phyloP scores from a whole-genome alignment of 495 filamentous ascomycete species.

The Penicillium maclennaniae region DNA sequence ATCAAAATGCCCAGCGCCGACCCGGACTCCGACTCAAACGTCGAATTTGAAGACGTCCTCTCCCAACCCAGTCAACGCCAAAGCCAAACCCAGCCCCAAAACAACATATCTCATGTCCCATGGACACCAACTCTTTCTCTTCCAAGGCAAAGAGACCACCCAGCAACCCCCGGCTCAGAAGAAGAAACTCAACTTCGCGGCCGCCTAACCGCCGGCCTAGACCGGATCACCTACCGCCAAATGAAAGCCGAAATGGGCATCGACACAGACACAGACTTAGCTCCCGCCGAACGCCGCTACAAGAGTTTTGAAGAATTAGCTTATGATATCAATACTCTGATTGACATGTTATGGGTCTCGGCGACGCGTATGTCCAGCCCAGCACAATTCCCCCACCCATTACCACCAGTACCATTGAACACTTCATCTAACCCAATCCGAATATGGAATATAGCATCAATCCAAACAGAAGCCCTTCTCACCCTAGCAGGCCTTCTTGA shows the following conservation, averaged over 20 bases:
- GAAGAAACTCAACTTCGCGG: slow-evolving; percentile 60
- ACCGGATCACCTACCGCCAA: slow-evolving; percentile 21
- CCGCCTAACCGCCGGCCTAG: slow-evolving; percentile 15
- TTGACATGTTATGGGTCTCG: slow-evolving; percentile 78
- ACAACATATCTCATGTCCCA: neutral
- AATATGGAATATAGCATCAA: slow-evolving; percentile 49
- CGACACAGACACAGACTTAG: slow-evolving; percentile 38
- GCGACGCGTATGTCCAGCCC: slow-evolving; percentile 64
- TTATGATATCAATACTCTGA: slow-evolving; percentile 62
- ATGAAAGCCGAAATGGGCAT: slow-evolving; percentile 64
- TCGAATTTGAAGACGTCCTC: slow-evolving; percentile 27
- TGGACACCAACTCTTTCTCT: slow-evolving; percentile 18
- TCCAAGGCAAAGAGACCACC: slow-evolving; percentile 42
- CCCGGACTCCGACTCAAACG: slow-evolving; percentile 14
- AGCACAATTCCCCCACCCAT: no score
- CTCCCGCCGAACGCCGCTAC: slow-evolving; percentile 54
- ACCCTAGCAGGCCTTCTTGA: slow-evolving; percentile 67
- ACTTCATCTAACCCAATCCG: neutral
- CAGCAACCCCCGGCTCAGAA: slow-evolving; percentile 63
- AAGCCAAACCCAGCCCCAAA: no score
- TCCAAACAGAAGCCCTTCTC: slow-evolving; percentile 82
- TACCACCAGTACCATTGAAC: no score
- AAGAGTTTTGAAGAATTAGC: slow-evolving; percentile 63
- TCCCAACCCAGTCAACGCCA: neutral
- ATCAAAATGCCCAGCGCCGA: slow-evolving; percentile 5